Evolutionary conservation across 2,329 filamentous ascomycete genomes (phyloP), one percentile per base, ranked within the genome.

Genomic region (Plenodomus tracheiphilus): DNA sequence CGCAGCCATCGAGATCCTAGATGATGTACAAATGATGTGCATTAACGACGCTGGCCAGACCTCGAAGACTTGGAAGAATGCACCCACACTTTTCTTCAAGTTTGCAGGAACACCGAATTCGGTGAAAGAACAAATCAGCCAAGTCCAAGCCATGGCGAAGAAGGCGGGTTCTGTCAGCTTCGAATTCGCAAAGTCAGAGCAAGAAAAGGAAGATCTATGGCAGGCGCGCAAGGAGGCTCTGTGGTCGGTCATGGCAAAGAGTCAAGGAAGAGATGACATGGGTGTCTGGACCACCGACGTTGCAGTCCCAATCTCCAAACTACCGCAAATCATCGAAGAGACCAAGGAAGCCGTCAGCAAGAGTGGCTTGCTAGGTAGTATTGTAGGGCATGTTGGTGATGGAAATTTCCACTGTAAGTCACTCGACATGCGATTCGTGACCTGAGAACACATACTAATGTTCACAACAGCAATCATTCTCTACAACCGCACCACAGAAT

Each of bases 1-100:
- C 36, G 91, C 92, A 0, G 92, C 92, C n/a, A 85, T 97, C 37
- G 92, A 97, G 75, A 88, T 97, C 49, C 79, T 97, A 21, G 92
- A 97, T 74, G 91, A 96, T 68, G 87, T 91, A 48, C 91, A 96
- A 76, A 97, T 97, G 86, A 73, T 77, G 42, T 83, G 86, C 37
- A 83, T 89, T 59, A 89, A 89, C 74, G 77, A 81, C 21, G 83
- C 85, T 1, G 86, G 86, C 20, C 80, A 78, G 66, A 85, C 84
- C 0, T 79, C 79, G 30, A 83, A 85, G 19, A 76, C 75, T 32
- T 91, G 88, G 88, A 81, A 82, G 48, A 87, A 89, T 64, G 74
- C 75, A 0, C 85, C 88, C 0, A 91, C 88, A 0, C 75, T 91
- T 2, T 91, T 91, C 63, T 83, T 91, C 75, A 90, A 89, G 73